These are phyloP conservation scores for Colletotrichum brevisporum DNA, from an alignment of 2,329 filamentous ascomycete genomes.

Conservation along the genomic window DNA sequence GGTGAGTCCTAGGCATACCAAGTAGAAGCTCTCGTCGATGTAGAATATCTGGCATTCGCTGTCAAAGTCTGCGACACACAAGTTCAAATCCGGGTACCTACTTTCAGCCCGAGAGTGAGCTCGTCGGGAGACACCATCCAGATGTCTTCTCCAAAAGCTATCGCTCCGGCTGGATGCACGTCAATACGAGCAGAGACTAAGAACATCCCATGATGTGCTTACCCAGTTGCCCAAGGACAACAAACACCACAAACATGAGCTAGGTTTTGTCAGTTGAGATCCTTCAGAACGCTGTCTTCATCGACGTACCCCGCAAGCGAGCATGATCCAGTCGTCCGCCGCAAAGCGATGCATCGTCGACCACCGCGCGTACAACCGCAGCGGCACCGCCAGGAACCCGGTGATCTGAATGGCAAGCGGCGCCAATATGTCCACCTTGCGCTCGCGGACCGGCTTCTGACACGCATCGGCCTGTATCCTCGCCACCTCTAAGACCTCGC, in stretches of 20 bases:
- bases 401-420: conserved; percentile 54
- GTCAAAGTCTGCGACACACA: neutral
- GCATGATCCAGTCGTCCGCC: conserved; percentile 57
- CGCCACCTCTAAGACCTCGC: conserved; percentile 45
- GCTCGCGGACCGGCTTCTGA: conserved; percentile 47
- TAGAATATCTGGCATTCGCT: conserved; percentile 46
- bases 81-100: conserved; percentile 22
- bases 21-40: conserved; percentile 51
- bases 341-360: conserved; percentile 48
- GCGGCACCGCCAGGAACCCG: conserved; percentile 50
- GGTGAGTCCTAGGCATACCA: conserved; percentile 48
- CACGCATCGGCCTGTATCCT: conserved; percentile 52
- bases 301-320: conserved; percentile 50
- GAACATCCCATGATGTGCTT: conserved; percentile 7
- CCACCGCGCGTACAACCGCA: conserved; percentile 56
- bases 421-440: conserved; percentile 50
- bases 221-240: conserved; percentile 51
- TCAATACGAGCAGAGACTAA: conserved; percentile 14
- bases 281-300: neutral
- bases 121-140: conserved; percentile 50
- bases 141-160: conserved; percentile 54
- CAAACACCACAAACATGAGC: conserved; percentile 50
- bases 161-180: conserved; percentile 40
- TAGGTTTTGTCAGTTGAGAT: conserved; percentile 22
- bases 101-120: conserved; percentile 50